Conservation (phyloP, 345 rosid genomes). For the Rhodomyrtus tomentosa region DNA sequence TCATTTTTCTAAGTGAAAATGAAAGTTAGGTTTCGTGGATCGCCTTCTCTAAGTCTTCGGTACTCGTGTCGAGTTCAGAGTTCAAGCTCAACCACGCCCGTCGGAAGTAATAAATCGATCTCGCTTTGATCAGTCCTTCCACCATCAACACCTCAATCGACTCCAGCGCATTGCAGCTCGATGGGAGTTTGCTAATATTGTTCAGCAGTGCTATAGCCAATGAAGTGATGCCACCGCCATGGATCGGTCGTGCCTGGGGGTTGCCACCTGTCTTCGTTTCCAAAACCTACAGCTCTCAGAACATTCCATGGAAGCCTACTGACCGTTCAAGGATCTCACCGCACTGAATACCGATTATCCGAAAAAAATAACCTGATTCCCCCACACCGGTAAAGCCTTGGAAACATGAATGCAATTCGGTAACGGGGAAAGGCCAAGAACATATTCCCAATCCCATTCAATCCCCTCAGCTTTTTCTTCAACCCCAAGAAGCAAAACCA, state of each 20-base stretch:
- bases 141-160: neutral
- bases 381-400: neutral
- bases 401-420: neutral
- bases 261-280: neutral
- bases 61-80: neutral
- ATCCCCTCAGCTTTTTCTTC: neutral
- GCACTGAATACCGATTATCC: neutral
- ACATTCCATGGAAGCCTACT: neutral
- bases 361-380: neutral
- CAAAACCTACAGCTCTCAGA: neutral
- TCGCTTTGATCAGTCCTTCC: neutral
- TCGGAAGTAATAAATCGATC: neutral
- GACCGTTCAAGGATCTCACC: neutral
- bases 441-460: neutral
- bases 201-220: no score
- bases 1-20: neutral
- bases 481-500: neutral
- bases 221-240: neutral
- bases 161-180: neutral
- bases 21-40: neutral
- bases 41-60: neutral
- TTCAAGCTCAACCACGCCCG: neutral
- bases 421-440: neutral
- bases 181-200: neutral
- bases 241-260: neutral